Base-by-base conservation (phyloP, 371 early-diverging fungal genomes). In the Mucor piriformis region DNA sequence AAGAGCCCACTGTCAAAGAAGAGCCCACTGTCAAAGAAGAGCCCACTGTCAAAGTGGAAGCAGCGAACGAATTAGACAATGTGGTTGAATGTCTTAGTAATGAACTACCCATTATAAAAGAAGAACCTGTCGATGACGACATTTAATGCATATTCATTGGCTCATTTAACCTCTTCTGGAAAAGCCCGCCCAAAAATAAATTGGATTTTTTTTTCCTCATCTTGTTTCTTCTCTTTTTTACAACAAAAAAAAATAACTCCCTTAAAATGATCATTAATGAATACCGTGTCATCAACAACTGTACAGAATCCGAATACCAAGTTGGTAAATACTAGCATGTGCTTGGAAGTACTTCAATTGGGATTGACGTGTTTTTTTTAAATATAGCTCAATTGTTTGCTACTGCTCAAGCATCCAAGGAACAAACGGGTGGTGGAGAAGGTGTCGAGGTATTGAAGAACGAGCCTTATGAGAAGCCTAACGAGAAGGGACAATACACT, bases 361-460 rank as follows among this genome's bases (percentile, higher is more conserved):
- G 10, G 15, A 25, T 54, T 54, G 54, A 54, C 54, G 21, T 12
- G 21, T 51, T 37, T 16, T 1, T 35, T 18, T 5, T 35, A n/a
- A n/a, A n/a, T 18, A 18, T 83, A 57, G 90, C 86, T 18, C 90
- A 89, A 73, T 72, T 89, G 47, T 89, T 81, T 65, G 80, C 85
- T 46, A 89, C 89, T 50, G 87, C 88, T 42, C 74, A 85, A 74
- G 83, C 86, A 64, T 88, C 88, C 21, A 84, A 85, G 65, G 81
- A 79, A 49, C 81, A 83, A 64, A 87, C 88, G 6, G 88, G 90
- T 34, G 79, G 74, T 16, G 90, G 88, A 40, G 90, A 89, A 60
- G 90, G 90, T 53, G 88, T 89, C 46, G 87, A 89, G 71, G 85
- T 89, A 15, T 33, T 83, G 20, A 77, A 79, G 67, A 89, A 89